phyloP scores from a whole-genome alignment of 495 filamentous ascomycete genomes.

The Xeromyces bisporus region DNA sequence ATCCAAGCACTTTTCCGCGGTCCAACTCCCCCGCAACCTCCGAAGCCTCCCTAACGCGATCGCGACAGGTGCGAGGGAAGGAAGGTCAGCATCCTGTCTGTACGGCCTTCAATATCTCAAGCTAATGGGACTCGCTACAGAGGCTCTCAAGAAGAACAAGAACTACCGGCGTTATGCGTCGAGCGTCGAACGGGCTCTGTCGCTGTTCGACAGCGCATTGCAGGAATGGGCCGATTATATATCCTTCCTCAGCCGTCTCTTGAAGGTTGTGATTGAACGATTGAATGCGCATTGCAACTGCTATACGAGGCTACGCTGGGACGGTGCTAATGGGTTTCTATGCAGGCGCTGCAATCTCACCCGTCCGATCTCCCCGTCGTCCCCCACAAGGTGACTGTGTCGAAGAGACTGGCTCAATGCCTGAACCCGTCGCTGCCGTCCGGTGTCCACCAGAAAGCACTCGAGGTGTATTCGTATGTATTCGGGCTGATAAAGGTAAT shows the following conservation, averaged over 20 bases:
- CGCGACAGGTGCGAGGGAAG: constrained; percentile 30
- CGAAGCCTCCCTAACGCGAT: constrained; percentile 52
- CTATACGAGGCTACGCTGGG: too few relatives aligned
- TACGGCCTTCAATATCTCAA: not conserved
- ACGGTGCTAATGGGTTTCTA: not conserved
- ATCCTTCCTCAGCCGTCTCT: constrained; percentile 76
- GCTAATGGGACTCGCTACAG: constrained; percentile 21
- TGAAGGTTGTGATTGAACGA: constrained; percentile 83
- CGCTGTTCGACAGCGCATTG: constrained; percentile 78
- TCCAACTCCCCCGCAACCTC: constrained; percentile 63
- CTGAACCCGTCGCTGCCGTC: constrained; percentile 85
- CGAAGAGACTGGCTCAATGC: constrained; percentile 87
- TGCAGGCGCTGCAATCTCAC: constrained; percentile 73
- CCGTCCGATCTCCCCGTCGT: constrained; percentile 53
- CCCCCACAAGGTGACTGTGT: constrained; percentile 68
- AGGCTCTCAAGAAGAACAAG: constrained; percentile 67
- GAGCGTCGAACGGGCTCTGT: constrained; percentile 70
- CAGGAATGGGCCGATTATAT: constrained; percentile 99
- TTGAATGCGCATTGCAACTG: too few relatives aligned
- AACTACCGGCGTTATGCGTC: constrained; percentile 80
- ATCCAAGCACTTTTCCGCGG: constrained; percentile 44
- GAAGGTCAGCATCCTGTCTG: constrained; percentile 20
- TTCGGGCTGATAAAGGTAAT: constrained; percentile 37
- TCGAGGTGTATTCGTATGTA: constrained; percentile 84
- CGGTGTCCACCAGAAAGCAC: constrained; percentile 93